Percentiles rank a stretch among this genome's conserved stretches.
Evolutionary conservation across 1,284 basidiomycete species (phyloP).

Genomic region (Moniliophthora roreri): DNA sequence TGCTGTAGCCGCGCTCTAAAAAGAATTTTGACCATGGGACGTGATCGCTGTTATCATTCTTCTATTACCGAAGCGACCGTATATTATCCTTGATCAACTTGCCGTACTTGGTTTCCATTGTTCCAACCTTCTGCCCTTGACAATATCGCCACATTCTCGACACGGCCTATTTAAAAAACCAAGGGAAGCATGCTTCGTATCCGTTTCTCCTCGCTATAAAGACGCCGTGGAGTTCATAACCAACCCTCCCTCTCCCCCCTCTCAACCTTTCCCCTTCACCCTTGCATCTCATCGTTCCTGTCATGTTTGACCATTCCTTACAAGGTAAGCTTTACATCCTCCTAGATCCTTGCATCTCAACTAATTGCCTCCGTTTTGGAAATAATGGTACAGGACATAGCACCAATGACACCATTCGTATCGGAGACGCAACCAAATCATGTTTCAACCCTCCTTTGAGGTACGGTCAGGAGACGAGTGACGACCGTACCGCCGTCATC

Average conservation of each 20-base stretch:
- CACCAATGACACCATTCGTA: background rate
- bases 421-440: background rate
- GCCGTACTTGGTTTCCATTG: slow-evolving; percentile 2
- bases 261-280: background rate
- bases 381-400: background rate
- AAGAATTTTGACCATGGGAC: background rate
- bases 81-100: slow-evolving; percentile 1
- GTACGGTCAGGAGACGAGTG: background rate
- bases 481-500: slow-evolving; percentile 1
- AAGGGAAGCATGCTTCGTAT: no score
- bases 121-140: background rate
- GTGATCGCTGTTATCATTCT: slow-evolving; percentile 7
- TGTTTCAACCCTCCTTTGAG: background rate
- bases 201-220: no score
- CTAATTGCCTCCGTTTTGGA: background rate
- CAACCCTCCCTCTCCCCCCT: background rate
- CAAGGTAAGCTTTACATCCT: background rate
- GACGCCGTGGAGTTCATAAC: no score
- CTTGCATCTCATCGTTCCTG: background rate
- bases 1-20: no score
- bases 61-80: slow-evolving; percentile 1
- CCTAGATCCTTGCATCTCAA: background rate
- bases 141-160: slow-evolving; percentile 1
- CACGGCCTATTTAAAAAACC: background rate
- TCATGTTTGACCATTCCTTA: slow-evolving; percentile 2